These are phyloP conservation scores for Aspergillus hancockii DNA, from an alignment of 495 filamentous ascomycete genomes.

Conservation along the genomic window DNA sequence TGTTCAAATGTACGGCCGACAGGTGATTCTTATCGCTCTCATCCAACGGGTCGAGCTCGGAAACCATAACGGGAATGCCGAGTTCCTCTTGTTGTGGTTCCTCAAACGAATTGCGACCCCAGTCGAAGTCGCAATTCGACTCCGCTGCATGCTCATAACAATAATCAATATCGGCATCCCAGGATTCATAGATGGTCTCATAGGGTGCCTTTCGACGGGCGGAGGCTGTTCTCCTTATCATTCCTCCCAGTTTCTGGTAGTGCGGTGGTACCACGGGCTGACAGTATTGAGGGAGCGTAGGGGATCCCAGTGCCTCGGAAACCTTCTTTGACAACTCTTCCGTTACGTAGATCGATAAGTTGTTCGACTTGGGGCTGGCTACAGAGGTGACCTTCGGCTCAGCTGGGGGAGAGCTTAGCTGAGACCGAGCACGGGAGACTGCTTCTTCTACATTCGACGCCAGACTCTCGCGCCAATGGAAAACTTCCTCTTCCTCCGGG, in stretches of 20 bases:
- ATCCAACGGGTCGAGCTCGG: constrained; percentile 1
- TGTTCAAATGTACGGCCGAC: constrained; percentile 29
- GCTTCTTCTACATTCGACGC: constrained; percentile 21
- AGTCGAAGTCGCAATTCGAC: constrained; percentile 87
- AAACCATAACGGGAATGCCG: constrained; percentile 17
- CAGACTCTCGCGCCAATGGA: constrained; percentile 34
- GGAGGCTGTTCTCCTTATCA: constrained; percentile 12
- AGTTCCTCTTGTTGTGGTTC: constrained; percentile 26
- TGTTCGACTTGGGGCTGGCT: constrained; percentile 20
- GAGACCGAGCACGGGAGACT: constrained; percentile 23
- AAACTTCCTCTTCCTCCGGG: constrained; percentile 67
- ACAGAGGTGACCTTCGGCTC: constrained; percentile 15
- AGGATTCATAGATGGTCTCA: constrained; percentile 58
- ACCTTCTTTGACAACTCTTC: constrained; percentile 39
- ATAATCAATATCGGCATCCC: constrained; percentile 95
- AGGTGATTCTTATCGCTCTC: constrained; percentile 8
- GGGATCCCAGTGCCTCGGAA: constrained; percentile 42
- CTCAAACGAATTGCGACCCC: constrained; percentile 58
- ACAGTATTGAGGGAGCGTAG: constrained; percentile 35
- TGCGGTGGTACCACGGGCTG: constrained; percentile 1
- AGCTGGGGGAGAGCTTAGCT: constrained; percentile 13
- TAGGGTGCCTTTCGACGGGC: constrained; percentile 14
- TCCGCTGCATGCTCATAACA: constrained; percentile 91
- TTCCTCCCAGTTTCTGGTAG: constrained; percentile 6
- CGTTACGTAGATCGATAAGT: constrained; percentile 34